Base-by-base conservation (phyloP, 129 eudicot genomes). In the Lactuca sativa region DNA sequence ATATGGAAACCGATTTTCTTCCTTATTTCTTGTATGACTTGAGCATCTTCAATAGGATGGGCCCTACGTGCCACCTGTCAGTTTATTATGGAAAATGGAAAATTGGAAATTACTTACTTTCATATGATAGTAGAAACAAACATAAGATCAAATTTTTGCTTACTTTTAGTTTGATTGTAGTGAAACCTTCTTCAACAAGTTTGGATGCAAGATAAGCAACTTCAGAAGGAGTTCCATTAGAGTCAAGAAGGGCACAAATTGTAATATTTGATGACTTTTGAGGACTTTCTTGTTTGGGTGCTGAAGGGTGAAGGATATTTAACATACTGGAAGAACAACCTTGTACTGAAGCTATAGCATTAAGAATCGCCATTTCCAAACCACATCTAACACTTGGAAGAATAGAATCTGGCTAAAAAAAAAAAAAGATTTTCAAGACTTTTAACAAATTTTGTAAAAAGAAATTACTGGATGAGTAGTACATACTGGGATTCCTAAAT, bases 371-470 rank as follows among this genome's bases (percentile, higher is more conserved):
- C 97, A 90, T 90, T 76, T 95, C 99, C 62, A 95, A 72, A 16
- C 99, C 99, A 68, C 97, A 95, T 78, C 99, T 72, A 6, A 95
- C 97, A 85, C 99, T 87, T 18, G 99, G 97, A 56, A 83, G 79
- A 79, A 90, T 82, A 25, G 97, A 87, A 73, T 71, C 74, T 60
- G 95, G 96, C 98, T 89, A 62, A 67, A 83, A 9, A 59, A 21
- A 47, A 31, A 61, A 73, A 81, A 34, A 18, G 52, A 49, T 55
- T 44, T 43, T 12, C 34, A 67, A 82, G 66, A 55, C 16, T 48
- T 41, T 33, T 9, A 52, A 30, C 12, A 66, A 21, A 36, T 41
- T 34, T 2, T 40, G 44, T 5, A 7, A 7, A 2, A 40, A 5
- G 7, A 8, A 43, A 9, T 5, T 69, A 43, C 54, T 69, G 37